Base-by-base conservation (phyloP, 164 flowering plant genomes). In the Cinnamomum micranthum region DNA sequence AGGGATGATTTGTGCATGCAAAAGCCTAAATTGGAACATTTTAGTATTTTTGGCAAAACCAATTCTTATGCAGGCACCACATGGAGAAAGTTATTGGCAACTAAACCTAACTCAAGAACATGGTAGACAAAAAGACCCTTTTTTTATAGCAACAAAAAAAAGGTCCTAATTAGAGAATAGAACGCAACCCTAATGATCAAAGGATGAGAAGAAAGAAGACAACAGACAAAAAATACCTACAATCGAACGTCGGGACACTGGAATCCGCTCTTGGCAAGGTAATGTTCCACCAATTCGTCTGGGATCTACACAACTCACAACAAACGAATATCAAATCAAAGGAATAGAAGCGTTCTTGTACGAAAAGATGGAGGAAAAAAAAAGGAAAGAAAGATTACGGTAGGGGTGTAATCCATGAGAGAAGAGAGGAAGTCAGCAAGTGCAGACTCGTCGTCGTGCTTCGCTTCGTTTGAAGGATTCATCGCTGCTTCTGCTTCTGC, bases 241-340 rank as follows among this genome's bases (percentile, higher is more conserved):
- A 95, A 76, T 88, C 98, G 88, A 75, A 91, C 89, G 78, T 95
- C 97, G 50, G 98, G 98, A 63, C 93, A 93, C 74, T 93, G 97
- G 72, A 93, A 93, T 23, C 98, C 98, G 72, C 97, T 90, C 82
- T 88, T 93, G 28, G 86, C 95, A 13, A 95, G 74, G 77, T 91
- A 95, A 81, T 93, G 97, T 85, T 93, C 99, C 72, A 90, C 98
- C 80, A 95, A 75, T 82, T 95, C 98, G 65, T 95, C 98, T 6
- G 97, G 97, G 64, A 95, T 92, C 98, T 94, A 85, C 63, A 69
- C 64, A 74, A 31, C 35, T 31, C 50, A 35, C 10, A 60, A 51
- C 47, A 73, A 73, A 12, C 9, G 33, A 67, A 41, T 41, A 41
- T 7, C 47, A 6, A 9, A 41, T 41, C 47, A 41, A 41, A 7